These are phyloP conservation scores for Blastocystis sp. DNA, from an alignment of 352 stramenopile genomes.

Conservation along the genomic window DNA sequence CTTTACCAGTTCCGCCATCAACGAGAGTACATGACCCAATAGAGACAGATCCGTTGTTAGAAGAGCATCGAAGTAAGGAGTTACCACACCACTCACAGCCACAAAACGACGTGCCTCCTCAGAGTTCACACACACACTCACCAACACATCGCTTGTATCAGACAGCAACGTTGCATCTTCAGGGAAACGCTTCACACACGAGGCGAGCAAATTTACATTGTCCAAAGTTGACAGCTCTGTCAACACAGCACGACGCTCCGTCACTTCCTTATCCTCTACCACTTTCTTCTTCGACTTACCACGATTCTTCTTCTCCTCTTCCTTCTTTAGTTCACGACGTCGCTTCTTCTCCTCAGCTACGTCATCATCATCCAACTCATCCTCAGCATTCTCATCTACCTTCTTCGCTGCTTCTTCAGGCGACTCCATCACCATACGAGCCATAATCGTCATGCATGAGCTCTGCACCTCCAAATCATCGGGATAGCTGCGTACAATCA, in stretches of 20 bases:
- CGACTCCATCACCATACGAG: conserved; percentile 13
- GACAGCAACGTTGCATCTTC: background rate
- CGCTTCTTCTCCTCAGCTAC: conserved; percentile 53
- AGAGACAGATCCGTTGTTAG: background rate
- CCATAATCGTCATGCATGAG: conserved; percentile 54
- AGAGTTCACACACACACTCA: background rate
- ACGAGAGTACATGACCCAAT: background rate
- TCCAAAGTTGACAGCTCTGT: conserved; percentile 43
- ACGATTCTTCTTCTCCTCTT: conserved; percentile 5
- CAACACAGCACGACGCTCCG: conserved; percentile 21
- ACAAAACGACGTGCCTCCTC: conserved; percentile 51
- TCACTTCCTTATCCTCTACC: conserved; percentile 22
- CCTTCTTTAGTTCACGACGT: conserved; percentile 16
- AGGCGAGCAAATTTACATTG: conserved; percentile 26
- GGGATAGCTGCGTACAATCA: conserved; percentile 43
- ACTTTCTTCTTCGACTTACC: background rate
- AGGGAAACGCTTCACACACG: conserved; percentile 41
- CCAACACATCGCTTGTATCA: background rate
- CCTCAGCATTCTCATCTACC: conserved; percentile 48
- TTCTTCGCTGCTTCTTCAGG: background rate
- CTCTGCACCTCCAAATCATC: conserved; percentile 37
- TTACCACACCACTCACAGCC: conserved; percentile 32
- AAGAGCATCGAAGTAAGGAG: conserved; percentile 52
- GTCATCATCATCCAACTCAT: conserved; percentile 55
- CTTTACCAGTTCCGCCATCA: conserved; percentile 54